These are phyloP conservation scores for Cyberlindnera suaveolens DNA, from an alignment of 805 yeast species.

Conservation along the genomic window DNA sequence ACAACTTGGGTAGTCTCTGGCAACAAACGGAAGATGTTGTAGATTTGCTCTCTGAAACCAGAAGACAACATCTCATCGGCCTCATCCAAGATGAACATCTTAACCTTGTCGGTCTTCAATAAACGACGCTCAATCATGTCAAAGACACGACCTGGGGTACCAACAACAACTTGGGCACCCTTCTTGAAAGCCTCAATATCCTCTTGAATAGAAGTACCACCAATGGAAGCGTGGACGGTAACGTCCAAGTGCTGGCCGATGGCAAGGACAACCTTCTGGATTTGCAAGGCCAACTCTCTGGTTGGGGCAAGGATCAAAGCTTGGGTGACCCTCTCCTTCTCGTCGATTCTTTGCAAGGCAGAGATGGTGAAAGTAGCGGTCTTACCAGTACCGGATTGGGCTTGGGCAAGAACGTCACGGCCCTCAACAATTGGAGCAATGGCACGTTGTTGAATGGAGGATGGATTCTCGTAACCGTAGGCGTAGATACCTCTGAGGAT, in stretches of 20 bases:
- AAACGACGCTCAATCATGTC: conserved; percentile 92
- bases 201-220: conserved; percentile 88
- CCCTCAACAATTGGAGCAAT: conserved; percentile 92
- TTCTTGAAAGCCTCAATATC: conserved; percentile 79
- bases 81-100: conserved; percentile 95
- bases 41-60: conserved; percentile 94
- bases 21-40: conserved; percentile 83
- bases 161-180: conserved; percentile 92
- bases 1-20: conserved; percentile 92
- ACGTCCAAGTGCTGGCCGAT: conserved; percentile 88
- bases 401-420: conserved; percentile 95
- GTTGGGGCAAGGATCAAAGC: conserved; percentile 96
- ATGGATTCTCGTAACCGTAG: conserved; percentile 93
- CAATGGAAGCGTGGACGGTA: conserved; percentile 93
- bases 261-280: conserved; percentile 86
- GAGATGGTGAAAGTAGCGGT: conserved; percentile 96
- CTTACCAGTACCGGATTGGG: conserved; percentile 99
- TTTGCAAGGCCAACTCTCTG: conserved; percentile 94
- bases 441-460: conserved; percentile 97
- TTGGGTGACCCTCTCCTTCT: conserved; percentile 68
- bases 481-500: conserved; percentile 51
- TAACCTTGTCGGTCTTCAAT: conserved; percentile 75
- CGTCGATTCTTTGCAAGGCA: conserved; percentile 70
- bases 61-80: conserved; percentile 94
- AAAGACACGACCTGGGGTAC: conserved; percentile 96